Evolutionary conservation across 2,329 filamentous ascomycete genomes (phyloP).

Genomic region (Ramichloridium luteum): DNA sequence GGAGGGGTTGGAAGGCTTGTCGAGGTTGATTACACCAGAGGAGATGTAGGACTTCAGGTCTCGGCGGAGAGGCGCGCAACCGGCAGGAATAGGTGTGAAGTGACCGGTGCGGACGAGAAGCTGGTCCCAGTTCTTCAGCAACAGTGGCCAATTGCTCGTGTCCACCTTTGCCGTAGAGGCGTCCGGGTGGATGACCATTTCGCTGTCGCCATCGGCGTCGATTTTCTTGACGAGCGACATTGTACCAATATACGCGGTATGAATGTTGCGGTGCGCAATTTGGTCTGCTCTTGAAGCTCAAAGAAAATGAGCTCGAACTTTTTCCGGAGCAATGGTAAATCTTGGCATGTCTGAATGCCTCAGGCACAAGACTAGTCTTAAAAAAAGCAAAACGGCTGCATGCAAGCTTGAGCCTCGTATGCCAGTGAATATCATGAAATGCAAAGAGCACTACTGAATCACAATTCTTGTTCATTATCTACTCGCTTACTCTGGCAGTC

Average conservation of each 20-base stretch:
- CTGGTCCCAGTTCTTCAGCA: slow-evolving; percentile 79
- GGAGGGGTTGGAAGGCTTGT: slow-evolving; percentile 94
- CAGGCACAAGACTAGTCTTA: no score
- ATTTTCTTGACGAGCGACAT: slow-evolving; percentile 23
- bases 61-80: slow-evolving; percentile 80
- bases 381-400: no score
- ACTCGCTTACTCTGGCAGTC: no score
- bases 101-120: slow-evolving; percentile 89
- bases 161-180: slow-evolving; percentile 64
- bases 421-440: no score
- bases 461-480: no score
- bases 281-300: not conserved
- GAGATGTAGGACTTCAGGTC: slow-evolving; percentile 96
- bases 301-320: slow-evolving; percentile 1
- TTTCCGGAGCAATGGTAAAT: not conserved
- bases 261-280: not conserved
- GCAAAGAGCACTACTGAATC: no score
- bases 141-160: slow-evolving; percentile 81
- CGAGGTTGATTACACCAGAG: slow-evolving; percentile 95
- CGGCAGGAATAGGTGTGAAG: slow-evolving; percentile 91
- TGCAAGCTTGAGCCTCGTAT: no score
- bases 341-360: not conserved
- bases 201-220: slow-evolving; percentile 41
- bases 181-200: slow-evolving; percentile 88
- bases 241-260: slow-evolving; percentile 2